Percentiles rank a stretch among this genome's conserved stretches.
Evolutionary conservation across 345 rosid species (phyloP).

Genomic region (Mallotus nudiflorus): DNA sequence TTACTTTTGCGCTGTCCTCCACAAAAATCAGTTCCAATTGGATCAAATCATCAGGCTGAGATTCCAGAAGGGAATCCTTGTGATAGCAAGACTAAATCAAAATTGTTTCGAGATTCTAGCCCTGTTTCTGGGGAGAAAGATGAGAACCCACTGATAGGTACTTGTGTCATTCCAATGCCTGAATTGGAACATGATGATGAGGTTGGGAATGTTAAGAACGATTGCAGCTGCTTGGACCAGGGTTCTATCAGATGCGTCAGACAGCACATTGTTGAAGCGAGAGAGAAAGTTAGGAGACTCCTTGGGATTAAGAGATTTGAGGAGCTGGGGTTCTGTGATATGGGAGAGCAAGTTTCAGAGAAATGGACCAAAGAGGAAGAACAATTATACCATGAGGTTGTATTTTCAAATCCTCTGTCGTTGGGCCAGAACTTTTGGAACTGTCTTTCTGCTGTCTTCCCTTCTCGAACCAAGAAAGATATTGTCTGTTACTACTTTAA

Average conservation of each 20-base stretch:
- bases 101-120: neutral
- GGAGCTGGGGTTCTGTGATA: slow-evolving; percentile 20
- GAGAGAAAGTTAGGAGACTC: slow-evolving; percentile 14
- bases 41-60: slow-evolving; percentile 56
- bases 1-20: slow-evolving; percentile 40
- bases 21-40: slow-evolving; percentile 45
- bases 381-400: slow-evolving; percentile 17
- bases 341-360: slow-evolving; percentile 28
- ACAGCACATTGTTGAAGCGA: slow-evolving; percentile 25
- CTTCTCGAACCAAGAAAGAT: slow-evolving; percentile 18
- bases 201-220: slow-evolving; percentile 3
- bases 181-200: slow-evolving; percentile 18
- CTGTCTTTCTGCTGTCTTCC: slow-evolving; percentile 19
- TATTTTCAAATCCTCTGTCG: slow-evolving; percentile 22
- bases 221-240: slow-evolving; percentile 23
- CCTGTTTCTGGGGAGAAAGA: neutral
- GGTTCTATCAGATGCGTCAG: slow-evolving; percentile 25
- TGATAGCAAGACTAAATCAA: slow-evolving; percentile 2
- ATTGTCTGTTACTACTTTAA: slow-evolving; percentile 26
- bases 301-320: slow-evolving; percentile 20
- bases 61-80: slow-evolving; percentile 42
- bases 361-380: slow-evolving; percentile 26
- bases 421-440: slow-evolving; percentile 30
- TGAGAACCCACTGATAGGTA: slow-evolving; percentile 41
- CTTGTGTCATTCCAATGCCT: slow-evolving; percentile 64